These are phyloP conservation scores for Pistacia integerrima DNA, from an alignment of 345 rosid genomes.

Conservation along the genomic window DNA sequence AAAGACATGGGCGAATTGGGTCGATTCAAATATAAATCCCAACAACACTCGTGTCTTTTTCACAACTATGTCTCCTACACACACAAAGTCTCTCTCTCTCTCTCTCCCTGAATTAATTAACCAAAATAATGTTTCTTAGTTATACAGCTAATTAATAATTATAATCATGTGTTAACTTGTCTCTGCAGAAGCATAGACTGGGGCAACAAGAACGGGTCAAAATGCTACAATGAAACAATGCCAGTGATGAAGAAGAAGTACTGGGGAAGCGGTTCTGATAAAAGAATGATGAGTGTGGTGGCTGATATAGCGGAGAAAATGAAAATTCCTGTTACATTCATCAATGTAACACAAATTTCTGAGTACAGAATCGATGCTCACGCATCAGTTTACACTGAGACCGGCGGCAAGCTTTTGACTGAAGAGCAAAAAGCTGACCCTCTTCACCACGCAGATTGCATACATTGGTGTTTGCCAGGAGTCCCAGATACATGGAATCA, in stretches of 20 bases:
- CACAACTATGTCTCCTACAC: conserved; percentile 87
- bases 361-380: conserved; percentile 86
- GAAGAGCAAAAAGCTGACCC: conserved; percentile 74
- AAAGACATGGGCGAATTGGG: conserved; percentile 95
- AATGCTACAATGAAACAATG: conserved; percentile 86
- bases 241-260: conserved; percentile 63
- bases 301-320: conserved; percentile 45
- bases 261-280: conserved; percentile 66
- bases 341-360: conserved; percentile 86
- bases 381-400: conserved; percentile 73
- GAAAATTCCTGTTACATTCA: conserved; percentile 70
- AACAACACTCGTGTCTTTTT: conserved; percentile 82
- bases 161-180: background rate
- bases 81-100: conserved; percentile 53
- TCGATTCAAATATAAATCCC: conserved; percentile 72
- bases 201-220: conserved; percentile 59
- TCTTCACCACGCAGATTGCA: conserved; percentile 72
- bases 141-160: background rate
- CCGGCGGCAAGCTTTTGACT: conserved; percentile 67
- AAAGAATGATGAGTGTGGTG: conserved; percentile 76
- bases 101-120: background rate
- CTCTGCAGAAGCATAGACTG: conserved; percentile 65
- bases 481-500: conserved; percentile 93
- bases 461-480: conserved; percentile 97
- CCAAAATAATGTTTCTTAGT: background rate